Conservation (phyloP, 2,329 filamentous ascomycete species). For the Paecilomyces fulvus region DNA sequence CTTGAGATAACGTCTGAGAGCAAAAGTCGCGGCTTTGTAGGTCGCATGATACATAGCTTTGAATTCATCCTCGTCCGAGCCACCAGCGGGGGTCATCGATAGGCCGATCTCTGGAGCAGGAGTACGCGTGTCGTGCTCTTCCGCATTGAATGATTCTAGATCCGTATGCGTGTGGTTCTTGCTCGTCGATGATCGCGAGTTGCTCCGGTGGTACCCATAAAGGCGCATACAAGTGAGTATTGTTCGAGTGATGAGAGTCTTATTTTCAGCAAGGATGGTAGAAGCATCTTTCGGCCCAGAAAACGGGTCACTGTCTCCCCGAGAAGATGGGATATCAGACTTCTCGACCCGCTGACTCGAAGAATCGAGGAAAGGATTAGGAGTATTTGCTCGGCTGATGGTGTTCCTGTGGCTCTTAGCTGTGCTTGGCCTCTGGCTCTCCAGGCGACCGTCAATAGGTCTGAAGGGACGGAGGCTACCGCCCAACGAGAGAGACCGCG, state of each 20-base stretch:
- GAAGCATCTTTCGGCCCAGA: conserved; percentile 18
- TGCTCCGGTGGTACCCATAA: conserved; percentile 32
- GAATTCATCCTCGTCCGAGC: conserved; percentile 31
- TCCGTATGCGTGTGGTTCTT: conserved; percentile 8
- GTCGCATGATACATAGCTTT: conserved; percentile 38
- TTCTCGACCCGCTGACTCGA: conserved; percentile 5
- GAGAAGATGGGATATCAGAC: background rate
- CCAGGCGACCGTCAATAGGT: conserved; percentile 9
- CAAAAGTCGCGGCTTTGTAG: conserved; percentile 35
- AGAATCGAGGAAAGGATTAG: conserved; percentile 18
- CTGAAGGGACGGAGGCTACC: conserved; percentile 16
- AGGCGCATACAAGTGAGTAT: conserved; percentile 37
- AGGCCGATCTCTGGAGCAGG: conserved; percentile 1
- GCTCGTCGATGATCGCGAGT: conserved; percentile 13
- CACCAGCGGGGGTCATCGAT: conserved; percentile 7
- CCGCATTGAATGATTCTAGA: conserved; percentile 6
- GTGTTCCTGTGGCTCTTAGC: conserved; percentile 12
- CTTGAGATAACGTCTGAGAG: conserved; percentile 32
- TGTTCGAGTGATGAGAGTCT: conserved; percentile 33
- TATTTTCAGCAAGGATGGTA: conserved; percentile 28
- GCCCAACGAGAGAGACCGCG: conserved; percentile 26
- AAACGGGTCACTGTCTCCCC: conserved; percentile 5
- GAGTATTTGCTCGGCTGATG: conserved; percentile 10
- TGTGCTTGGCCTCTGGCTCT: conserved; percentile 14
- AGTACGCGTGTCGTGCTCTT: conserved; percentile 10